Percentiles rank a stretch among this genome's conserved stretches.
Evolutionary conservation across 2,329 filamentous ascomycete species (phyloP).

Genomic region (Hortaea sp.): DNA sequence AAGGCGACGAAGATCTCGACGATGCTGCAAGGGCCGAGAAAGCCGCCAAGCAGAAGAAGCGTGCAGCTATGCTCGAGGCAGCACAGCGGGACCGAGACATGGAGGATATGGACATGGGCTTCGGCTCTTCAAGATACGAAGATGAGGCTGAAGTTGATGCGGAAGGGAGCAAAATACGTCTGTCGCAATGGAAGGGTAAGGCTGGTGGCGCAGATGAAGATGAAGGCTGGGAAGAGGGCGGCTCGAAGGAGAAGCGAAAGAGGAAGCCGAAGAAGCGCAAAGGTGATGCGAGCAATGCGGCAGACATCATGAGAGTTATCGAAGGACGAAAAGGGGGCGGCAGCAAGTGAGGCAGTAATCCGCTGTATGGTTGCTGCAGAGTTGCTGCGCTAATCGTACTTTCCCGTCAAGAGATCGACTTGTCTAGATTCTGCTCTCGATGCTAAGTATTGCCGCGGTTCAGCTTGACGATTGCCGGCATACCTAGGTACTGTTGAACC

Average conservation of each 20-base stretch:
- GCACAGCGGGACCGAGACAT: slow-evolving; percentile 65
- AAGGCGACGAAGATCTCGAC: slow-evolving; percentile 36
- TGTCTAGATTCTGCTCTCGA: too few species aligned
- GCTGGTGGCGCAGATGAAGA: slow-evolving; percentile 40
- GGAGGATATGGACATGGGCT: slow-evolving; percentile 88
- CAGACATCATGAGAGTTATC: slow-evolving; percentile 25
- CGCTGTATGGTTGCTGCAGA: too few species aligned
- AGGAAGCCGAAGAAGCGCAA: slow-evolving; percentile 61
- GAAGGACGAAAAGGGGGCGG: slow-evolving; percentile 18
- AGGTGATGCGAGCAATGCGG: slow-evolving; percentile 24
- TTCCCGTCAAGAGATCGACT: too few species aligned
- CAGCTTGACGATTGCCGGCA: too few species aligned
- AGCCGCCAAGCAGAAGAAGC: slow-evolving; percentile 55
- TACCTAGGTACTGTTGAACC: too few species aligned
- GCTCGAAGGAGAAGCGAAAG: slow-evolving; percentile 62
- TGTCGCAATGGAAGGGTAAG: slow-evolving; percentile 52
- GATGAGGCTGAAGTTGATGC: slow-evolving; percentile 76
- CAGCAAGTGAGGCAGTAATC: slow-evolving; percentile 14
- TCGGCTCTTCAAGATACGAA: slow-evolving; percentile 76
- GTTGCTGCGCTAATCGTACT: too few species aligned
- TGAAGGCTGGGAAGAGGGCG: slow-evolving; percentile 51
- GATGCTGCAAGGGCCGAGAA: slow-evolving; percentile 40
- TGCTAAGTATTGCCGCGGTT: too few species aligned
- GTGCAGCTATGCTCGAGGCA: slow-evolving; percentile 51
- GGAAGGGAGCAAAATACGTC: slow-evolving; percentile 48